Percentiles rank a stretch among this genome's conserved stretches.
Conservation (phyloP, 208 protist genomes). For the Trypanosoma rangeli region DNA sequence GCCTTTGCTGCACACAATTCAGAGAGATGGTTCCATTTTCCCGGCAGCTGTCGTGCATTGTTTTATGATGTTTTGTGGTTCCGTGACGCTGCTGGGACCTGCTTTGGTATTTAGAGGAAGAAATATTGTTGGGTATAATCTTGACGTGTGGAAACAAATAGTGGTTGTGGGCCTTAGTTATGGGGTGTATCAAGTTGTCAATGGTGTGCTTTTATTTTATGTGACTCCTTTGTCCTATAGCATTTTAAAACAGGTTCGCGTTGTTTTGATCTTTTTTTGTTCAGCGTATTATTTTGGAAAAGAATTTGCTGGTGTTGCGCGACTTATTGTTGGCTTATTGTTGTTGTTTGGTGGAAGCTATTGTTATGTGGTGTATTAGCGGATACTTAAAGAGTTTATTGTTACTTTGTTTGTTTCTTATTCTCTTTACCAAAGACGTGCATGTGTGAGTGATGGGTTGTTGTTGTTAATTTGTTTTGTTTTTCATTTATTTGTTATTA, state of each 20-base stretch:
- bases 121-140: conserved; percentile 6
- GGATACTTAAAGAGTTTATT: not conserved
- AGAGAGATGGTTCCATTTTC: conserved; percentile 2
- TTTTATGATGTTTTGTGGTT: conserved; percentile 10
- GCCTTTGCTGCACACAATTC: conserved; percentile 16
- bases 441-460: no score
- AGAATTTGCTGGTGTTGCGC: conserved; percentile 12
- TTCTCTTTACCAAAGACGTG: no score
- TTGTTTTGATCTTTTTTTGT: conserved; percentile 25
- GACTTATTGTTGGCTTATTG: conserved; percentile 16
- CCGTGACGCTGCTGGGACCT: not conserved
- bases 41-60: conserved; percentile 3
- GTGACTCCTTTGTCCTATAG: conserved; percentile 22
- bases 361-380: conserved; percentile 10
- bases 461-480: not conserved
- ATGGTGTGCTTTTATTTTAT: conserved; percentile 22
- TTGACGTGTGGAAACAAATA: conserved; percentile 10
- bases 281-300: conserved; percentile 25
- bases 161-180: conserved; percentile 11
- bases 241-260: conserved; percentile 26
- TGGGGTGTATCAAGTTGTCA: conserved; percentile 20
- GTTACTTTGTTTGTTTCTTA: no score
- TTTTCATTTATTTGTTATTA: conserved; percentile 8
- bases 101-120: conserved; percentile 3
- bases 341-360: conserved; percentile 18